Evolutionary conservation across 768 basidiomycete species (phyloP), one percentile per base, ranked within the genome.

Genomic region (Rhodotorula sphaerocarpa): DNA sequence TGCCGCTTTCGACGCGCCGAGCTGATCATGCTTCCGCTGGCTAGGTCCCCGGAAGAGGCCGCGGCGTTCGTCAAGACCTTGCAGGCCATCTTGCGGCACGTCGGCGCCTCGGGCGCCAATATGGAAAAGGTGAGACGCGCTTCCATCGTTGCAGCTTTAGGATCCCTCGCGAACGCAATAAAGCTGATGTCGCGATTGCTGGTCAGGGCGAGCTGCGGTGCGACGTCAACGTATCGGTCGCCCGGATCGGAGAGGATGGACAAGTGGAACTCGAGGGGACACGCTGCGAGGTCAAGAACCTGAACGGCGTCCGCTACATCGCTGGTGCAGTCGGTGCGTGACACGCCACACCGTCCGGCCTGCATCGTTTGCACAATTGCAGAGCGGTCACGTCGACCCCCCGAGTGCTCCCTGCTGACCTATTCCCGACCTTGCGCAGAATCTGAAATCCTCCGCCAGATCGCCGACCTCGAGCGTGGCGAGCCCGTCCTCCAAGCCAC

Each of bases 201-300:
- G 2, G 2, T 5, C 56, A 95, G 91, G 93, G 93, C 1, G 96
- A 92, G 10, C 79, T 97, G 36, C 81, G 95, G 44, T 92, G 91
- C 66, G 95, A 99, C 72, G 88, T 93, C 33, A 97, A 99, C 71
- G 85, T 97, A 7, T 96, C 93, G 9, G 82, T 96, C 10, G 77
- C 45, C 84, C 85, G 14, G 76, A 80, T 10, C 75, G 31, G 30
- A 0, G 16, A 18, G 20, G 48, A 33, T 9, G 48, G 48, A 18
- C 7, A 15, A 5, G 81, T 6, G 53, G 59, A 54, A 85, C 18
- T 1, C 5, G 67, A 68, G 15, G 77, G 91, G 3, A 93, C 86
- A 2, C 84, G 93, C 34, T 92, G 90, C 71, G 93, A 99, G 76
- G 83, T 99, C 70, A 99, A 99, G 76, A 99, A 99, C 71, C 80